Evolutionary conservation across 768 basidiomycete genomes (phyloP).

Genomic region (Podaxis sp.): DNA sequence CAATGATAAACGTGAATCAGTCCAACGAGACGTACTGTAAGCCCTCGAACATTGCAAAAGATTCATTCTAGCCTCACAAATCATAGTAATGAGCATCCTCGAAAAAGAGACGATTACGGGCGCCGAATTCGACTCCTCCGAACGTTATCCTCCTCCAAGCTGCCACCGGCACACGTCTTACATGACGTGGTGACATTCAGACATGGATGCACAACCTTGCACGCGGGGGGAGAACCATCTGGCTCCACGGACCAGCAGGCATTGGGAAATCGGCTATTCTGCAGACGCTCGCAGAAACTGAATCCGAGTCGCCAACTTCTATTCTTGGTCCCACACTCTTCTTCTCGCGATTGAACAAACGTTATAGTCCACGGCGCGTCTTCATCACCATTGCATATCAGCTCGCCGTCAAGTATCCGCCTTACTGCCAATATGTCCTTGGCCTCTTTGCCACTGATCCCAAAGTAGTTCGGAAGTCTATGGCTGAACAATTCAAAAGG

Average conservation of each 20-base stretch:
- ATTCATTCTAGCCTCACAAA: too few relatives aligned
- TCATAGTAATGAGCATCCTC: too few relatives aligned
- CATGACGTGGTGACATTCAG: background rate
- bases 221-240: too few relatives aligned
- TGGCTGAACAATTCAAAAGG: slow-evolving; percentile 11
- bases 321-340: slow-evolving; percentile 18
- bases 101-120: background rate
- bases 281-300: slow-evolving; percentile 9
- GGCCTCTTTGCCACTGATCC: slow-evolving; percentile 8
- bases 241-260: background rate
- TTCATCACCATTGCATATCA: slow-evolving; percentile 23
- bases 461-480: background rate
- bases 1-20: too few relatives aligned
- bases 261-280: slow-evolving; percentile 11
- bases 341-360: slow-evolving; percentile 15
- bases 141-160: background rate
- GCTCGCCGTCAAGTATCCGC: slow-evolving; percentile 3
- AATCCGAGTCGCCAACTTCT: background rate
- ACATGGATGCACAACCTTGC: background rate
- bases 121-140: slow-evolving; percentile 1
- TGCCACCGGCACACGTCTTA: background rate
- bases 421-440: slow-evolving; percentile 8
- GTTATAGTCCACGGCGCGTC: slow-evolving; percentile 7
- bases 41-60: too few relatives aligned
- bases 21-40: too few relatives aligned